phyloP scores from a whole-genome alignment of 1,139 yeast genomes.

The Pichia sp. region DNA sequence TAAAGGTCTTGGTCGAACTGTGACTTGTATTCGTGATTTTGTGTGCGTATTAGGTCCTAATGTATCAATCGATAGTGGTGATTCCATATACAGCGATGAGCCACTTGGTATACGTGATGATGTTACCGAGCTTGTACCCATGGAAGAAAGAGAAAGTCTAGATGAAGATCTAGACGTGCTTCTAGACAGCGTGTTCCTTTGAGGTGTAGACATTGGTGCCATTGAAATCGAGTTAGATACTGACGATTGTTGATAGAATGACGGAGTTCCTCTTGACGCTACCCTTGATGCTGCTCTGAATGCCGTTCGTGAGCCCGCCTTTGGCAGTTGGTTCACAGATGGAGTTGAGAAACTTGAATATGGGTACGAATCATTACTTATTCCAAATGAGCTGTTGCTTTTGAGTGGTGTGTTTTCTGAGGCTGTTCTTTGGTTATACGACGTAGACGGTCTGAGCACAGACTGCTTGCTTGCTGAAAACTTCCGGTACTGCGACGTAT shows the following conservation, averaged over 20 bases:
- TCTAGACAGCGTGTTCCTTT: constrained; percentile 9
- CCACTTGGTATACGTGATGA: constrained; percentile 8
- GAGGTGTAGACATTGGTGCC: constrained; percentile 8
- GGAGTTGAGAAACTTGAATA: background rate
- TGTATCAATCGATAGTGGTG: constrained; percentile 20
- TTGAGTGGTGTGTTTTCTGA: constrained; percentile 17
- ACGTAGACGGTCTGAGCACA: constrained; percentile 1
- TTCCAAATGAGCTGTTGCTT: background rate
- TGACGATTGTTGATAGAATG: constrained; percentile 10
- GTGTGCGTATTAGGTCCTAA: background rate
- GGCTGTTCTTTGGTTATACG: constrained; percentile 7
- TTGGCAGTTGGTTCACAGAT: background rate
- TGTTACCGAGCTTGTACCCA: constrained; percentile 9
- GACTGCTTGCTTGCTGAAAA: background rate
- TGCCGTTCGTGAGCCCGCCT: constrained; percentile 5
- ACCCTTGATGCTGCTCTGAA: constrained; percentile 11
- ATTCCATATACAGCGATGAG: constrained; percentile 7
- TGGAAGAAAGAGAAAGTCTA: constrained; percentile 19
- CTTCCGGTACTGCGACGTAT: background rate
- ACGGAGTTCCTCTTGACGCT: background rate
- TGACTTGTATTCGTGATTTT: constrained; percentile 49
- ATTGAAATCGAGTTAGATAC: background rate
- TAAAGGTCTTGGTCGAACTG: constrained; percentile 54
- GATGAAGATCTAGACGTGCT: constrained; percentile 21
- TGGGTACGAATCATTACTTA: constrained; percentile 1